Percentiles rank a stretch among this genome's conserved stretches.
These are phyloP conservation scores for Pseudocercospora vitis DNA, from an alignment of 2,329 filamentous ascomycete genomes.

Conservation along the genomic window DNA sequence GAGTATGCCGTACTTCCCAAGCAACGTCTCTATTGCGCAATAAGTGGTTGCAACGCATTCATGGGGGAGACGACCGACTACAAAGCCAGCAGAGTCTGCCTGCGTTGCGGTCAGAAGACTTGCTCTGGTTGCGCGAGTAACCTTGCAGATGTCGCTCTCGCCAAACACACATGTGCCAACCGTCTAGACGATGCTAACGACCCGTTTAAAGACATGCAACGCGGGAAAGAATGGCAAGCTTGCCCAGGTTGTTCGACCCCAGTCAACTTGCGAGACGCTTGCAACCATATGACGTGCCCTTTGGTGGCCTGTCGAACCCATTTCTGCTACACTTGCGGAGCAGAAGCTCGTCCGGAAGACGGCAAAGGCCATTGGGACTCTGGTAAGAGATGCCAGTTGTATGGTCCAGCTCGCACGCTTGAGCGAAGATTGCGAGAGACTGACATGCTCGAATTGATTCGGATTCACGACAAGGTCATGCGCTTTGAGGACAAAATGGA, in stretches of 20 bases:
- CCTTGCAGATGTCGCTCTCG: not conserved
- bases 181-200: not conserved
- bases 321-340: not conserved
- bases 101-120: not conserved
- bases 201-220: slow-evolving; percentile 13
- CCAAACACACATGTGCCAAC: not conserved
- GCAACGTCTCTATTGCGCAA: slow-evolving; percentile 8
- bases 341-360: not conserved
- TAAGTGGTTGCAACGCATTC: not conserved
- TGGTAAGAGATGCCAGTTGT: not conserved
- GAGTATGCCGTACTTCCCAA: not conserved
- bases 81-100: not conserved
- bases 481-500: not conserved
- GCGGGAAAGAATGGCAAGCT: slow-evolving; percentile 23
- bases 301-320: not conserved
- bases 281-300: slow-evolving; percentile 10
- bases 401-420: not conserved
- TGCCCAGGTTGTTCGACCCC: slow-evolving; percentile 16
- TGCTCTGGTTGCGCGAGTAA: not conserved
- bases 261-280: slow-evolving; percentile 15
- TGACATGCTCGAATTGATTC: not conserved
- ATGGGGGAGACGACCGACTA: not conserved
- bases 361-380: not conserved
- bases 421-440: not conserved
- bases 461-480: not conserved